Conservation (phyloP, 2,329 filamentous ascomycete species). For the Cladosporium sp. region DNA sequence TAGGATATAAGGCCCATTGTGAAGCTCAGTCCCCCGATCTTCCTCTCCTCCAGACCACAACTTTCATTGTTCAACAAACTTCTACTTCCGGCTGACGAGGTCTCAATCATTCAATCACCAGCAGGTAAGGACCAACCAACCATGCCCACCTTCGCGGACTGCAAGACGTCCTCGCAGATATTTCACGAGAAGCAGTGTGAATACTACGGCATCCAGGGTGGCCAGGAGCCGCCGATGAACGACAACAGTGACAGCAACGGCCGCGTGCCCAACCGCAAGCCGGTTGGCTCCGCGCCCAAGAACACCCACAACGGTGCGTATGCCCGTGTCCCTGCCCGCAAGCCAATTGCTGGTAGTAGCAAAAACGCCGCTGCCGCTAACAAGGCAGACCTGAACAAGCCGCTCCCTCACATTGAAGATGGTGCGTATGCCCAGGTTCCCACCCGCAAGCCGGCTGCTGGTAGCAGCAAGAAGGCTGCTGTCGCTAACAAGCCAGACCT, state of each 20-base stretch:
- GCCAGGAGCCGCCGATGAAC: background rate
- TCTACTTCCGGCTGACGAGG: slow-evolving; percentile 8
- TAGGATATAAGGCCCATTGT: background rate
- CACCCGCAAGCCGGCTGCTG: background rate
- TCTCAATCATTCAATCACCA: background rate
- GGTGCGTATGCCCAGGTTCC: background rate
- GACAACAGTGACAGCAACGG: background rate
- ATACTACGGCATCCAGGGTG: background rate
- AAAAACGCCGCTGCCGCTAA: no score
- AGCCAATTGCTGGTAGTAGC: background rate
- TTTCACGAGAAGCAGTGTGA: background rate
- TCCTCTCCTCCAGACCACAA: background rate
- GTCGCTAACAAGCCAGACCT: background rate
- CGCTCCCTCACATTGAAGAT: no score
- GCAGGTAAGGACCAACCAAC: background rate
- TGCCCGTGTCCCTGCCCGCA: background rate
- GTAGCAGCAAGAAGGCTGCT: background rate
- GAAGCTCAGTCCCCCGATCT: background rate
- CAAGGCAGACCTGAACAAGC: no score
- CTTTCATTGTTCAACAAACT: background rate
- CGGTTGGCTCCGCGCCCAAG: background rate
- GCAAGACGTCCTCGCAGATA: background rate
- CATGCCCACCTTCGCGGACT: background rate
- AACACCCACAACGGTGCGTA: background rate
- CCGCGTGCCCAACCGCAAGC: background rate